Evolutionary conservation across 192 early-diverging fungal species (phyloP), one percentile per base, ranked within the genome.

Genomic region (Linnemannia elongata): DNA sequence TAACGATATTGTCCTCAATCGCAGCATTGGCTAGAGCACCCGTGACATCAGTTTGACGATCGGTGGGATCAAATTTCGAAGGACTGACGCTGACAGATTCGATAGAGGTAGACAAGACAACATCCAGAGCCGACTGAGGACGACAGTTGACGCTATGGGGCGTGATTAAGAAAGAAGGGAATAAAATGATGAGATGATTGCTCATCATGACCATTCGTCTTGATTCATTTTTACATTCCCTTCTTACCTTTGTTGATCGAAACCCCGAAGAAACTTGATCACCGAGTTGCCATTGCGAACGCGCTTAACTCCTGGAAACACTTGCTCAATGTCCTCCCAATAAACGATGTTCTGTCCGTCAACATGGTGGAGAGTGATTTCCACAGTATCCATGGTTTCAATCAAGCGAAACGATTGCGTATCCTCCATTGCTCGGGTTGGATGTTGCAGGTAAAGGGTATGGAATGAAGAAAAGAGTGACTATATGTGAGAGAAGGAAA

Each of bases 321-420:
- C 69, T 57, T 79, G 44, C 27, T 72, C 69, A 27, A 79, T 79
- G 70, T 27, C 27, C 52, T 72, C 78, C 78, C 78, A 79, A 70
- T 54, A 57, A 41, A 79, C 38, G 18, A 72, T 36, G 41, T 72
- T 15, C 22, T 17, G 52, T 9, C 52, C 15, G 4, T 36, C 8
- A 60, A 72, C 78, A 38, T 57, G n/a, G 10, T 57, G 0, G 33
- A 72, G 36, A n/a, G 69, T 30, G 54, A 79, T 72, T 55, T 20
- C 72, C 47, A 52, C 35, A 49, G 57, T 72, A 8, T 79, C 70
- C 42, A 69, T 57, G 2, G 78, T 72, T 17, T 52, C 69, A 38
- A 30, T 57, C 30, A 79, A 20, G 52, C 78, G 78, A 72, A 79
- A 79, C 22, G 75, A 77, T 68, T 77, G 75, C 42, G 75, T 68